Conservation (phyloP, 1,139 yeast genomes). For the Kluyveromyces sp. region DNA sequence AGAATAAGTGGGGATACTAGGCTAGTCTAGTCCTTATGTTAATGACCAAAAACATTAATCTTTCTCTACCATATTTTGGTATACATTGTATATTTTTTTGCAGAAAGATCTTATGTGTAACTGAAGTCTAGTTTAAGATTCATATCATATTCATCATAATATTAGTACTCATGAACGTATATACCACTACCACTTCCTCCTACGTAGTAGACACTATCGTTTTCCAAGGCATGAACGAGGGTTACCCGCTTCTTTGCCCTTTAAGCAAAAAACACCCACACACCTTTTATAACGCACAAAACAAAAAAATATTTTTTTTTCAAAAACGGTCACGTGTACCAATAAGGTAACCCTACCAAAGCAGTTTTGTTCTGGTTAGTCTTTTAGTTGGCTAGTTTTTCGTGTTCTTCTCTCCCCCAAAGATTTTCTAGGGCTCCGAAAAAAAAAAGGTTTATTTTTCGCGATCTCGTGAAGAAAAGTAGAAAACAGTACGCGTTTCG, state of each 20-base stretch:
- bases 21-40: not conserved
- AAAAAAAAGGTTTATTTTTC: not conserved
- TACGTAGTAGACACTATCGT: too few species aligned
- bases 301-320: too few species aligned
- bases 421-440: too few species aligned
- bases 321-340: too few species aligned
- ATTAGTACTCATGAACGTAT: not conserved
- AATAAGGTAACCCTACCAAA: too few species aligned
- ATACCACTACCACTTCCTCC: not conserved
- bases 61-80: not conserved
- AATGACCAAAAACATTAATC: slow-evolving; percentile 1
- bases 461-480: not conserved
- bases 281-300: too few species aligned
- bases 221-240: not conserved
- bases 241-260: not conserved
- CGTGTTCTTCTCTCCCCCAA: not conserved
- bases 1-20: not conserved
- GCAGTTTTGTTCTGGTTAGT: not conserved
- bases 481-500: not conserved
- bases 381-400: not conserved
- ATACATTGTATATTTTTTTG: not conserved
- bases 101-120: not conserved
- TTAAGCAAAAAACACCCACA: too few species aligned
- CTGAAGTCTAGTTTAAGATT: slow-evolving; percentile 1
- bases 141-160: not conserved